Base-by-base conservation (phyloP, 2,329 filamentous ascomycete genomes). In the Trichocomaceae sp. region DNA sequence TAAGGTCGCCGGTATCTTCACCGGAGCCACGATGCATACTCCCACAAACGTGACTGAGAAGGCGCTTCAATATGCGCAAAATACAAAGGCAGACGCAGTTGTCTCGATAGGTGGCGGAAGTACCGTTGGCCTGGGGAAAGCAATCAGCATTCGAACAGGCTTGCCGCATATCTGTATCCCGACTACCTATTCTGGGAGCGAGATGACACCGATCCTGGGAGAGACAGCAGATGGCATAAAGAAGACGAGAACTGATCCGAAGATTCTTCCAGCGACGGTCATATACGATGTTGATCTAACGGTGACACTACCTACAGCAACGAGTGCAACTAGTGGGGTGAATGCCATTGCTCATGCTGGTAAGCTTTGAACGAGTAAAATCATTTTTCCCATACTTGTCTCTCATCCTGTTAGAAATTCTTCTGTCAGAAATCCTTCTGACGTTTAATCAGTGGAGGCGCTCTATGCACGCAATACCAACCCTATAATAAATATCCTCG, bases 251-350 rank as follows among this genome's bases (percentile, higher is more conserved):
- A 73, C 69, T 4, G 81, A 85, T 64, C 76, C 79, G 1, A 80
- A 77, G 64, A 84, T 85, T 54, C 69, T 84, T 19, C 83, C 83
- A 0, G 75, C 73, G 0, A 79, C 78, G 0, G 83, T 85, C 3
- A 80, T 86, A 39, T 86, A 85, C 63, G 83, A 86, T 69, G 81
- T 84, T 17, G 76, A 83, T 61, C 68, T 85, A 53, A 85, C 83
- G 0, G 74, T 83, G 75, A 80, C 77, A 1, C 69, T 86, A 22
- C 82, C 83, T 0, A 62, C 68, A 2, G 66, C 64, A 0, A 71
- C 83, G 65, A 81, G 76, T 58, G 76, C 78, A 2, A 82, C 77
- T 0, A 84, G 81, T 56, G 83, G 83, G 46, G 75, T 86, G 47
- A 86, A 86, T 63, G 83, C 83, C 0, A 83, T 86, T 66, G 83